These are phyloP conservation scores for Setaria viridis DNA, from an alignment of 202 grass and related monocot species.

Conservation along the genomic window DNA sequence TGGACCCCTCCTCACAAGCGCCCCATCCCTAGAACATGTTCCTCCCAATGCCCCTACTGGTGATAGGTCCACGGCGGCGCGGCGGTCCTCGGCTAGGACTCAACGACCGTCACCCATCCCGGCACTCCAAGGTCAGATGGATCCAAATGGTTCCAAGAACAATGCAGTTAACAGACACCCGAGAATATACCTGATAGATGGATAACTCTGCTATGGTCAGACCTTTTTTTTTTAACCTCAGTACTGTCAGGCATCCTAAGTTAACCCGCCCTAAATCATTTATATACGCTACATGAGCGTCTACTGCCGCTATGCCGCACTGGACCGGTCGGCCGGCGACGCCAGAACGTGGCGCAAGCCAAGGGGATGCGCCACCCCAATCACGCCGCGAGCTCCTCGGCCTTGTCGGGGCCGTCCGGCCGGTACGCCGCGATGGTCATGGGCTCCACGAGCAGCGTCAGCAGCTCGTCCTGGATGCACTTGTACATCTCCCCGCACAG, in stretches of 20 bases:
- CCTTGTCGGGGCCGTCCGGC: conserved; percentile 53
- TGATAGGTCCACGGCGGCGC: no score
- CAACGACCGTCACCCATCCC: no score
- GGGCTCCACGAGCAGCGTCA: conserved; percentile 48
- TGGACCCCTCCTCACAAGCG: no score
- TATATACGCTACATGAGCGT: background rate
- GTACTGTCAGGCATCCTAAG: background rate
- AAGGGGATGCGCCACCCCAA: background rate
- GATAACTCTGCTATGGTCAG: no score
- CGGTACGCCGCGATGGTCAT: conserved; percentile 56
- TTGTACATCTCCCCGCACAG: conserved; percentile 67
- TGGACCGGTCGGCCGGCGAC: background rate
- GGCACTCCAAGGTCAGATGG: no score
- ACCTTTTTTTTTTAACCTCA: background rate
- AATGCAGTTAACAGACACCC: no score
- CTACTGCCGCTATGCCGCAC: background rate
- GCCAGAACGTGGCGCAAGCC: background rate
- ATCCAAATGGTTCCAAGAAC: no score
- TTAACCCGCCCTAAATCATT: conserved; percentile 19
- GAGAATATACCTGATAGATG: no score
- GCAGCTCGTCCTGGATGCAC: conserved; percentile 72
- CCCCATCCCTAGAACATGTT: no score
- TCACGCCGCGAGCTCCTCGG: conserved; percentile 45
- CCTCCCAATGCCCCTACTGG: no score
- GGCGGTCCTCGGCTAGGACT: no score